A percentile compares a stretch with the other conserved stretches of the same genome.
phyloP scores from a whole-genome alignment of 1,139 yeast species.

The Suhomyces taliae region DNA sequence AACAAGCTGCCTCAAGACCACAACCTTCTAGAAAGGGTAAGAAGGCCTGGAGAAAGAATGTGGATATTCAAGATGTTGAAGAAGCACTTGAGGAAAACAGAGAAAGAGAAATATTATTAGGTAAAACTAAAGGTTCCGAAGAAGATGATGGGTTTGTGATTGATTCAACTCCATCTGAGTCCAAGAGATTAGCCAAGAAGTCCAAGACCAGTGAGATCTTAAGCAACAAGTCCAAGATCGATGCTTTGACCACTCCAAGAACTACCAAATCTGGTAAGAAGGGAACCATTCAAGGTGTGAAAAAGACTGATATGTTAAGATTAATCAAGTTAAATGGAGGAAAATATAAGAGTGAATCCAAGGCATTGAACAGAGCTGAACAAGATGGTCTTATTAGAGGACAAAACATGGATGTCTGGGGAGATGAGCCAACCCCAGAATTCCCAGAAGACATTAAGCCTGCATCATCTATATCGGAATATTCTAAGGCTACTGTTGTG shows the following conservation, averaged over 20 bases:
- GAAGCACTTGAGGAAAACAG: slow-evolving; percentile 65
- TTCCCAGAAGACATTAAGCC: slow-evolving; percentile 27
- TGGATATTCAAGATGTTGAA: slow-evolving; percentile 79
- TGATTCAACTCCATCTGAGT: slow-evolving; percentile 37
- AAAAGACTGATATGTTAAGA: slow-evolving; percentile 63
- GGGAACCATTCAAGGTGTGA: slow-evolving; percentile 59
- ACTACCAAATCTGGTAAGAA: slow-evolving; percentile 18
- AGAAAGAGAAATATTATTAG: slow-evolving; percentile 67
- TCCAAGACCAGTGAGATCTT: slow-evolving; percentile 76
- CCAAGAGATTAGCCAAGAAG: slow-evolving; percentile 31
- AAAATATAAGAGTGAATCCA: slow-evolving; percentile 52
- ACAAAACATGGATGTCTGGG: slow-evolving; percentile 69
- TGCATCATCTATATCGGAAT: slow-evolving; percentile 37
- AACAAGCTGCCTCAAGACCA: slow-evolving; percentile 9
- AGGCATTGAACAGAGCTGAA: slow-evolving; percentile 51
- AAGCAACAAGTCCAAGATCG: slow-evolving; percentile 74
- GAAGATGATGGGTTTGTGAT: slow-evolving; percentile 61
- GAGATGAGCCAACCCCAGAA: slow-evolving; percentile 42
- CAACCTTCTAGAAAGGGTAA: slow-evolving; percentile 91
- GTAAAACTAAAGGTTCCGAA: slow-evolving; percentile 38
- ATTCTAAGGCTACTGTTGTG: slow-evolving; percentile 49
- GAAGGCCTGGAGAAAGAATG: slow-evolving; percentile 94
- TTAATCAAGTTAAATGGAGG: slow-evolving; percentile 81
- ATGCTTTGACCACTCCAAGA: slow-evolving; percentile 51
- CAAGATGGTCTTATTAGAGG: slow-evolving; percentile 62